Evolutionary conservation across 2,329 filamentous ascomycete species (phyloP).

Genomic region (Penicillium sp.): DNA sequence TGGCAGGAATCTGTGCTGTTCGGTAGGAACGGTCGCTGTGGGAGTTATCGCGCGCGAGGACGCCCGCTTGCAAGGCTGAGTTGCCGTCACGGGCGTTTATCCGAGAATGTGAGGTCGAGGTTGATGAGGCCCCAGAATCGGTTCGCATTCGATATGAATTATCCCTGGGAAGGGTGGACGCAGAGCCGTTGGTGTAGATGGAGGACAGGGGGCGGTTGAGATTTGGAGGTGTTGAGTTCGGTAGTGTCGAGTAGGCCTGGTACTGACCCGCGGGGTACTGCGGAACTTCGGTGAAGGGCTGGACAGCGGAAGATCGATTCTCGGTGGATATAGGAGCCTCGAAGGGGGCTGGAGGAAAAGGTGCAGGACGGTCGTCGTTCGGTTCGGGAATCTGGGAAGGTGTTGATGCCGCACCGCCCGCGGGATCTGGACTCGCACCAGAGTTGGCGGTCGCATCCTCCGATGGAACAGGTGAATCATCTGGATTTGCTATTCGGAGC

Average conservation of each 20-base stretch:
- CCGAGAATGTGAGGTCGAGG: constrained; percentile 53
- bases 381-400: constrained; percentile 17
- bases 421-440: constrained; percentile 21
- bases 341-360: constrained; percentile 20
- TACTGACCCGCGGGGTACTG: constrained; percentile 43
- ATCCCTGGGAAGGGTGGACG: constrained; percentile 38
- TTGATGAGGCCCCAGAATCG: constrained; percentile 56
- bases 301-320: constrained; percentile 43
- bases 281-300: constrained; percentile 44
- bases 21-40: constrained; percentile 66
- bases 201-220: constrained; percentile 46
- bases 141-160: constrained; percentile 53
- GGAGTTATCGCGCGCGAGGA: constrained; percentile 64
- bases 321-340: constrained; percentile 28
- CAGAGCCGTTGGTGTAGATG: constrained; percentile 45
- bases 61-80: constrained; percentile 55
- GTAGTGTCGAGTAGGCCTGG: constrained; percentile 42
- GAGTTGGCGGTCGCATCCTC: constrained; percentile 28
- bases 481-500: constrained; percentile 93
- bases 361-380: constrained; percentile 17
- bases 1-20: constrained; percentile 54
- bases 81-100: constrained; percentile 61
- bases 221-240: constrained; percentile 36
- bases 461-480: constrained; percentile 56
- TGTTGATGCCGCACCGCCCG: constrained; percentile 25